A percentile compares a stretch with the other conserved stretches of the same genome.
These are phyloP conservation scores for Rhodofomes roseus DNA, from an alignment of 1,284 basidiomycete genomes.

Conservation along the genomic window DNA sequence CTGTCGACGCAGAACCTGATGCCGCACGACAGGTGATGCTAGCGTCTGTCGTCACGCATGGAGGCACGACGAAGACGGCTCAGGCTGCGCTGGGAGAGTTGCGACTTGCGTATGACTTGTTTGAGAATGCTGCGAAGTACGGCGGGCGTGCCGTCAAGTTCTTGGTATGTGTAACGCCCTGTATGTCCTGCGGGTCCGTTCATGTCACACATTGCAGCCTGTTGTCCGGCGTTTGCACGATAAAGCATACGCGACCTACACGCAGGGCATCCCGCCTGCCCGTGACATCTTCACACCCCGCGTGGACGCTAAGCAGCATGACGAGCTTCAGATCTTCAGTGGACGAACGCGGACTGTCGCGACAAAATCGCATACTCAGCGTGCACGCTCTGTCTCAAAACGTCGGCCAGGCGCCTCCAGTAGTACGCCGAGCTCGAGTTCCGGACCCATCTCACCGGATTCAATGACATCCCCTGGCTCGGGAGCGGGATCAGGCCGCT, in stretches of 20 bases:
- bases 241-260: slow-evolving; percentile 56
- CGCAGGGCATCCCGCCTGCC: slow-evolving; percentile 41
- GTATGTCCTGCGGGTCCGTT: too few species aligned
- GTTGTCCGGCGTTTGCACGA: slow-evolving; percentile 54
- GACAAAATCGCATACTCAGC: slow-evolving; percentile 33
- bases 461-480: slow-evolving; percentile 7
- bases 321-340: slow-evolving; percentile 70
- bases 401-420: slow-evolving; percentile 16
- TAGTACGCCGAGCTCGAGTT: slow-evolving; percentile 15
- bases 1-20: too few species aligned
- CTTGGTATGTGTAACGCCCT: slow-evolving; percentile 39
- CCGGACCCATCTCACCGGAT: slow-evolving; percentile 7
- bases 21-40: slow-evolving; percentile 53
- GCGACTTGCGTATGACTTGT: slow-evolving; percentile 53
- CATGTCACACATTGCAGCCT: too few species aligned
- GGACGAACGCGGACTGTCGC: slow-evolving; percentile 62
- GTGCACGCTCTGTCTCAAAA: slow-evolving; percentile 11
- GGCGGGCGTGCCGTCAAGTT: slow-evolving; percentile 67
- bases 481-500: slow-evolving; percentile 8
- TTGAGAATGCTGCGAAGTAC: slow-evolving; percentile 51
- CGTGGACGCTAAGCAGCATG: slow-evolving; percentile 41
- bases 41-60: slow-evolving; percentile 64
- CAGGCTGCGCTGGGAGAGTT: slow-evolving; percentile 62
- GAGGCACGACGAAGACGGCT: slow-evolving; percentile 59
- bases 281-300: slow-evolving; percentile 54